phyloP scores from a whole-genome alignment of 2,329 filamentous ascomycete genomes.

The Calonectria henricotiae region DNA sequence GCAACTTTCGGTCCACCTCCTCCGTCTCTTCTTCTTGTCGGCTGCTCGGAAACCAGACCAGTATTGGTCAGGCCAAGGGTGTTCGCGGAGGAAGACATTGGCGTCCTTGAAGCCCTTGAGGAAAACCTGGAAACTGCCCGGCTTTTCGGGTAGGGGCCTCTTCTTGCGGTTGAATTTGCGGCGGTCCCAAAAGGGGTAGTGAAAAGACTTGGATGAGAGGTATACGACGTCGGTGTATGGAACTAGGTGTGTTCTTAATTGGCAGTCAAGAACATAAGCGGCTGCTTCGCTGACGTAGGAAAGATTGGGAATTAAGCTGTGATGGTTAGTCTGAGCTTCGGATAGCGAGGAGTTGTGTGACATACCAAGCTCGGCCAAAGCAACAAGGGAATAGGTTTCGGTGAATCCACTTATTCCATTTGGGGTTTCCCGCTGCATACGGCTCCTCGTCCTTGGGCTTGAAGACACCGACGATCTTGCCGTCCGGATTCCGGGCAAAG shows the following conservation, averaged over 20 bases:
- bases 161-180: conserved; percentile 90
- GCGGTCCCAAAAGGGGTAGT: conserved; percentile 98
- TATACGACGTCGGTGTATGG: conserved; percentile 97
- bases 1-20: conserved; percentile 84
- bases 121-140: conserved; percentile 97
- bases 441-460: conserved; percentile 99
- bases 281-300: conserved; percentile 98
- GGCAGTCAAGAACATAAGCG: conserved; percentile 93
- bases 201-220: conserved; percentile 96
- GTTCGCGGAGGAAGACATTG: conserved; percentile 93
- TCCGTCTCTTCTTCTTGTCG: conserved; percentile 75
- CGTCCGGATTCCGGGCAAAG: conserved; percentile 92
- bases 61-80: conserved; percentile 97
- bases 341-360: conserved; percentile 23
- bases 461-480: conserved; percentile 97
- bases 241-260: conserved; percentile 91
- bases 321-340: conserved; percentile 39
- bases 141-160: conserved; percentile 89
- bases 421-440: conserved; percentile 96
- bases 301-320: conserved; percentile 91
- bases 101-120: conserved; percentile 97
- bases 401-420: conserved; percentile 99
- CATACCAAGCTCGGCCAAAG: conserved; percentile 90
- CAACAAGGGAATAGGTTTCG: conserved; percentile 97
- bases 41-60: conserved; percentile 79